Percentiles rank a stretch among this genome's conserved stretches.
These are phyloP conservation scores for Chlorella sp. DNA, from an alignment of 139 green algal genomes.

Conservation along the genomic window DNA sequence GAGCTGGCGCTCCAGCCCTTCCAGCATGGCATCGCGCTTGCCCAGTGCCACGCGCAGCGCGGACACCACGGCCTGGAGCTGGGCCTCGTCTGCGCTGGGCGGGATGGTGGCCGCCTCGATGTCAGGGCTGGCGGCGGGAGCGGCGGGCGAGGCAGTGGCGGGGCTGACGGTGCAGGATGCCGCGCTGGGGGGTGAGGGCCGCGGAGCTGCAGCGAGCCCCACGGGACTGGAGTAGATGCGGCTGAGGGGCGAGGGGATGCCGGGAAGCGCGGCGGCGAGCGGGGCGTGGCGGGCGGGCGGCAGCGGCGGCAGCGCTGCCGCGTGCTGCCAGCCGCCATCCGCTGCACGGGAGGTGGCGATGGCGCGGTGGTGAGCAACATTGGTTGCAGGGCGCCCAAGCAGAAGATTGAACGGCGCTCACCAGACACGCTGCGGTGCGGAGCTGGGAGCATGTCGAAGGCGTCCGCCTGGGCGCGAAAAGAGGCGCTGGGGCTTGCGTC, in stretches of 20 bases:
- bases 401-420: too few relatives aligned
- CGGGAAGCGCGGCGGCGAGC: not conserved
- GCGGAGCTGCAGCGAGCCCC: too few relatives aligned
- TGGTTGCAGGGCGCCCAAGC: too few relatives aligned
- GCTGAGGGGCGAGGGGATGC: too few relatives aligned
- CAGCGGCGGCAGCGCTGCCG: not conserved
- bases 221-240: too few relatives aligned
- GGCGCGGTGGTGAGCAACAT: too few relatives aligned
- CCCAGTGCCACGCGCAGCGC: slow-evolving; percentile 12
- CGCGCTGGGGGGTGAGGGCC: not conserved
- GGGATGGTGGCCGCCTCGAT: not conserved
- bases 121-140: not conserved
- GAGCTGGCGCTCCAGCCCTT: slow-evolving; percentile 12
- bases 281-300: not conserved
- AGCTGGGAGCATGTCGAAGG: too few relatives aligned
- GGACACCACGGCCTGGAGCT: slow-evolving; percentile 11
- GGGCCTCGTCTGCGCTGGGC: slow-evolving; percentile 13
- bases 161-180: not conserved
- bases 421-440: too few relatives aligned
- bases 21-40: slow-evolving; percentile 10
- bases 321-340: not conserved
- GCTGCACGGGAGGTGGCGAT: not conserved
- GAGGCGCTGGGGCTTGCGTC: too few relatives aligned
- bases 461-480: too few relatives aligned
- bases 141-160: not conserved